These are phyloP conservation scores for Penicillium sp. DNA, from an alignment of 2,329 filamentous ascomycete species.

Conservation along the genomic window DNA sequence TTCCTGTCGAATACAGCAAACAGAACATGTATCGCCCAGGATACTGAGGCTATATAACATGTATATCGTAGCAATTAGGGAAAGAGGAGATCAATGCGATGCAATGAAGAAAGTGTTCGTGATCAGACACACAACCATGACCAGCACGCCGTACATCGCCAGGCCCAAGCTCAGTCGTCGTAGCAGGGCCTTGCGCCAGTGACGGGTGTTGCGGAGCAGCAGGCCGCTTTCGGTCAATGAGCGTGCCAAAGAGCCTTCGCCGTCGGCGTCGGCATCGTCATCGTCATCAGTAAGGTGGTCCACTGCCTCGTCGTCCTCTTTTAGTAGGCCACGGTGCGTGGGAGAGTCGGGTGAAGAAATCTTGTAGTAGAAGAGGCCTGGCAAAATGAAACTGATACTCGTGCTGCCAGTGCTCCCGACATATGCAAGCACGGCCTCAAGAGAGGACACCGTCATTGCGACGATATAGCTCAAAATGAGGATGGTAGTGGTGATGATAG, in stretches of 20 bases:
- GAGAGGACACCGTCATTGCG: slow-evolving; percentile 84
- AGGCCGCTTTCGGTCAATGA: slow-evolving; percentile 58
- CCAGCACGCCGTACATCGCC: slow-evolving; percentile 77
- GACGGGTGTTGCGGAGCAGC: slow-evolving; percentile 64
- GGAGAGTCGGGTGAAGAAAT: slow-evolving; percentile 87
- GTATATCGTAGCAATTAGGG: neutral
- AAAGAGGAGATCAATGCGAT: slow-evolving; percentile 53
- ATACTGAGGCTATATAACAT: neutral
- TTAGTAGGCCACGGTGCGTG: slow-evolving; percentile 81
- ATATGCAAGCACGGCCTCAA: slow-evolving; percentile 91
- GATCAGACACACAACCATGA: slow-evolving; percentile 85
- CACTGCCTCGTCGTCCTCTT: slow-evolving; percentile 79
- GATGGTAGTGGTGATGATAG: slow-evolving; percentile 81
- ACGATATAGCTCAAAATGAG: slow-evolving; percentile 82
- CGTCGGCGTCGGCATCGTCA: slow-evolving; percentile 33
- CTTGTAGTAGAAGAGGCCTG: slow-evolving; percentile 97
- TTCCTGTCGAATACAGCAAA: neutral
- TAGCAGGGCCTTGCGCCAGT: slow-evolving; percentile 64
- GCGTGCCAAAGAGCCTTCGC: slow-evolving; percentile 42
- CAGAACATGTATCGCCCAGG: neutral
- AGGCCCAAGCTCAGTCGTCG: slow-evolving; percentile 74
- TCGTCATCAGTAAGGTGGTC: slow-evolving; percentile 54
- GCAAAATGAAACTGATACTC: slow-evolving; percentile 94
- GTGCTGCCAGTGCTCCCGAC: slow-evolving; percentile 94
- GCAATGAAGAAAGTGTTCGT: slow-evolving; percentile 82